phyloP scores from a whole-genome alignment of 2,329 filamentous ascomycete species.

The Xylariales sp. region DNA sequence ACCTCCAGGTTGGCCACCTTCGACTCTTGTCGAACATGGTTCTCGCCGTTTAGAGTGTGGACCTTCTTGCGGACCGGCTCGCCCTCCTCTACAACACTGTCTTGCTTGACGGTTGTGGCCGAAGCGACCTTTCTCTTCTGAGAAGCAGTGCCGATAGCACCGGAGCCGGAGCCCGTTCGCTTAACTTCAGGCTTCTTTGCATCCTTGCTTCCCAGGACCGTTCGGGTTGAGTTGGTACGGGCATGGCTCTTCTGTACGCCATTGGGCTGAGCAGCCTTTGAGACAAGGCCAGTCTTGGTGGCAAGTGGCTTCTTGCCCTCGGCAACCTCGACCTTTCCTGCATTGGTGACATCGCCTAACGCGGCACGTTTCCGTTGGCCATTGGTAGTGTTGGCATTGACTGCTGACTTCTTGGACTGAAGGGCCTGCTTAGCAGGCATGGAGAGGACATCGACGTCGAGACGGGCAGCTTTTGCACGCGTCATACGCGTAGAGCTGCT shows the following conservation, averaged over 20 bases:
- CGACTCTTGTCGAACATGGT: conserved; percentile 31
- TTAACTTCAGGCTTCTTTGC: conserved; percentile 67
- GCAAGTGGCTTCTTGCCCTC: conserved; percentile 70
- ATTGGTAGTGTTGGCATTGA: conserved; percentile 43
- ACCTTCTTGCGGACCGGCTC: conserved; percentile 67
- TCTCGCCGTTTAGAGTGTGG: conserved; percentile 44
- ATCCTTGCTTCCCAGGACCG: conserved; percentile 62
- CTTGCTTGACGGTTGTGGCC: conserved; percentile 57
- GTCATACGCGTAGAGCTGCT: conserved; percentile 76
- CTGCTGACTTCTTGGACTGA: conserved; percentile 64
- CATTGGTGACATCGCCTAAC: conserved; percentile 93
- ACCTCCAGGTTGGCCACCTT: conserved; percentile 26
- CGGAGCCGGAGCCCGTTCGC: conserved; percentile 67
- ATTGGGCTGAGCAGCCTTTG: conserved; percentile 77
- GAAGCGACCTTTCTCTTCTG: conserved; percentile 64
- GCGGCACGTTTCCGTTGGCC: conserved; percentile 69
- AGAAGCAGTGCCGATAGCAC: conserved; percentile 52
- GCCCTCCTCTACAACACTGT: conserved; percentile 54
- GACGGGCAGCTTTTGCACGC: conserved; percentile 81
- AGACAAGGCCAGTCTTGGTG: conserved; percentile 64
- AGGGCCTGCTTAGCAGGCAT: conserved; percentile 58
- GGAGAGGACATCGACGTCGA: conserved; percentile 56
- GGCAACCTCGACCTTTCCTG: conserved; percentile 68
- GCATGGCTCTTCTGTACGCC: conserved; percentile 67
- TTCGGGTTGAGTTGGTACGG: conserved; percentile 55